Evolutionary conservation across 2,329 filamentous ascomycete genomes (phyloP).

Genomic region (Cladorrhinum sp.): DNA sequence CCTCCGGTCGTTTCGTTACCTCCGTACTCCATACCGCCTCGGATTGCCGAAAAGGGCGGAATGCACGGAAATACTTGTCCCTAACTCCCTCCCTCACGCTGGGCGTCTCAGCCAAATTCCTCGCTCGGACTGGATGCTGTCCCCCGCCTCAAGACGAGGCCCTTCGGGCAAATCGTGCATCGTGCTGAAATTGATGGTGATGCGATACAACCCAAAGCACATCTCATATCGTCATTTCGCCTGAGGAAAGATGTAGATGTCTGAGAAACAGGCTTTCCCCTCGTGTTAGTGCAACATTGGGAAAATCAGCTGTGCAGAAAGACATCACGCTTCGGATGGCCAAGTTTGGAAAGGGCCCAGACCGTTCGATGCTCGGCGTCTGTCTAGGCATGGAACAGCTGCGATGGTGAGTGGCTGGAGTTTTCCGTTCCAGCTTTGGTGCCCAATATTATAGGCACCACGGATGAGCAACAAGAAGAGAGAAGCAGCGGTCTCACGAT

Average conservation of each 20-base stretch:
- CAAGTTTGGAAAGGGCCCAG: constrained; percentile 16
- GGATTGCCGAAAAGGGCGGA: constrained; percentile 20
- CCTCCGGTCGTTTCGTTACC: neutral
- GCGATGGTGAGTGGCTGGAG: constrained; percentile 15
- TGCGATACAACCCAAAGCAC: constrained; percentile 12
- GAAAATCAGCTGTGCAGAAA: neutral
- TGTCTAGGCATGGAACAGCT: constrained; percentile 1
- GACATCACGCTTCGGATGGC: constrained; percentile 16
- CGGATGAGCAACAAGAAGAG: no score
- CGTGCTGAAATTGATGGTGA: constrained; percentile 10
- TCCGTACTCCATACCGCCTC: constrained; percentile 9
- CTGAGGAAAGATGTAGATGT: neutral
- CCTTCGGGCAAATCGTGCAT: constrained; percentile 14
- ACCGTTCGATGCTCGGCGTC: constrained; percentile 8
- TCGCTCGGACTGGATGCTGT: neutral
- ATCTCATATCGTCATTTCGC: constrained; percentile 3
- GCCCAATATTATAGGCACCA: constrained; percentile 17
- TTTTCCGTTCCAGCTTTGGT: constrained; percentile 6
- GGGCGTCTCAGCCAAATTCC: constrained; percentile 1
- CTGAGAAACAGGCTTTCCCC: neutral
- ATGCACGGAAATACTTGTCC: constrained; percentile 2
- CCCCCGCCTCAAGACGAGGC: constrained; percentile 4
- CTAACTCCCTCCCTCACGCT: neutral
- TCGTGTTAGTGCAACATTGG: neutral
- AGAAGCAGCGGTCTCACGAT: no score